phyloP scores from a whole-genome alignment of 352 stramenopile genomes.

The Phytopythium litorale region DNA sequence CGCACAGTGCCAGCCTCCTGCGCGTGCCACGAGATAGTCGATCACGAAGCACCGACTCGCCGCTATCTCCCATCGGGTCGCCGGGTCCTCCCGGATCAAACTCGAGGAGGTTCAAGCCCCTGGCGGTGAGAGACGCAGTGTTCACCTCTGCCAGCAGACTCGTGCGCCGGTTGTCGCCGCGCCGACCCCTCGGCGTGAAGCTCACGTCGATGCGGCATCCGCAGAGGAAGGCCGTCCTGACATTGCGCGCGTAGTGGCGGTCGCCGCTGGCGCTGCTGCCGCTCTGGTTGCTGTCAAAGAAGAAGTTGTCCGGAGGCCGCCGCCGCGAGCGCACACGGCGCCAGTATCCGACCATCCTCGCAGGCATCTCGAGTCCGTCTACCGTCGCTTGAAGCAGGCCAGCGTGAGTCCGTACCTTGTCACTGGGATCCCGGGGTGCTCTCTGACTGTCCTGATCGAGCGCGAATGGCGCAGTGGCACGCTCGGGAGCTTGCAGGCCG shows the following conservation, averaged over 20 bases:
- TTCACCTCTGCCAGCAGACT: background rate
- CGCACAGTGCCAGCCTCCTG: background rate
- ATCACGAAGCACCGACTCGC: background rate
- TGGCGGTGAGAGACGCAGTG: background rate
- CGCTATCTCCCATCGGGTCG: background rate
- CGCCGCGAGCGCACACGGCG: background rate
- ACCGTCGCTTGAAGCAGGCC: background rate
- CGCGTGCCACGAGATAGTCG: conserved; percentile 6
- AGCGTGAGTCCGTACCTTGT: background rate
- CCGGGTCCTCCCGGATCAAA: background rate
- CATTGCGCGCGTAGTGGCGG: background rate
- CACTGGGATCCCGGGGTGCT: background rate
- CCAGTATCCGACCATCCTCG: conserved; percentile 2
- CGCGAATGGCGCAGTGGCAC: background rate
- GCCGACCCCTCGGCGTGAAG: conserved; percentile 4
- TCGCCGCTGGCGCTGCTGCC: background rate
- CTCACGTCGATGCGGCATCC: conserved; percentile 8
- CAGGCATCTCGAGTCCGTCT: background rate
- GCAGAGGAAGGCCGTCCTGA: conserved; percentile 6
- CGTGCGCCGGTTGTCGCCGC: background rate
- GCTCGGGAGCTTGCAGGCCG: background rate
- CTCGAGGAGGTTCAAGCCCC: background rate
- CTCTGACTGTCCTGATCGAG: background rate
- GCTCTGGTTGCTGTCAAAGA: background rate
- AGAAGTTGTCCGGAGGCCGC: background rate